Conservation (phyloP, 1,139 yeast genomes). For the Blastobotrys proliferans region DNA sequence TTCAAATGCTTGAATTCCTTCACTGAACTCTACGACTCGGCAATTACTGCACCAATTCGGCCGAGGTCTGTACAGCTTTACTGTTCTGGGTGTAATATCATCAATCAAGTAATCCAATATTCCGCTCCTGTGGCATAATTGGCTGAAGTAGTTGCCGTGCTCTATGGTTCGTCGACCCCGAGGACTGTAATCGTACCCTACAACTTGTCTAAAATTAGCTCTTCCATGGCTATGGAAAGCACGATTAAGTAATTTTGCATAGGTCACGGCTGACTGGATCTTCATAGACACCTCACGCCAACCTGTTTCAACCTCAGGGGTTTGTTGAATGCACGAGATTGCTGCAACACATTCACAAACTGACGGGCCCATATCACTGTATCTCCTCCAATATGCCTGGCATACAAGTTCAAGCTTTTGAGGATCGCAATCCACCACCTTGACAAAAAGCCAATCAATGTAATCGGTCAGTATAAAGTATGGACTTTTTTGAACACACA, state of each 20-base stretch:
- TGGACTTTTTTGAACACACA: conserved; percentile 2
- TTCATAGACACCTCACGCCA: no score
- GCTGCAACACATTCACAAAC: conserved; percentile 19
- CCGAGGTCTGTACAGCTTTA: not conserved
- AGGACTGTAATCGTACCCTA: conserved; percentile 1
- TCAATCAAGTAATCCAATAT: conserved; percentile 5
- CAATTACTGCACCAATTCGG: not conserved
- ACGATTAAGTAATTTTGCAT: not conserved
- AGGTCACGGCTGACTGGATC: conserved; percentile 2
- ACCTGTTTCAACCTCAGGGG: not conserved
- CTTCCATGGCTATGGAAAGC: not conserved
- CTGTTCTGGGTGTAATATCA: not conserved
- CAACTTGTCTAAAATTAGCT: not conserved
- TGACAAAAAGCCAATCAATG: conserved; percentile 22
- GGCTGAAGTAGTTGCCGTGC: conserved; percentile 1
- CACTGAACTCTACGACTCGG: not conserved
- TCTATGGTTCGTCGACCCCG: conserved; percentile 5
- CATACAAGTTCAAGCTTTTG: not conserved
- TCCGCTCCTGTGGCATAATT: not conserved
- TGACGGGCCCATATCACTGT: conserved; percentile 11
- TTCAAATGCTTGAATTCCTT: conserved; percentile 11
- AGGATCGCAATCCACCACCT: conserved; percentile 10
- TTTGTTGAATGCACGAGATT: not conserved
- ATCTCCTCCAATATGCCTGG: conserved; percentile 1
- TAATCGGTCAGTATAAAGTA: conserved; percentile 22